These are phyloP conservation scores for Fusarium papillatum DNA, from an alignment of 2,329 filamentous ascomycete species.

Conservation along the genomic window DNA sequence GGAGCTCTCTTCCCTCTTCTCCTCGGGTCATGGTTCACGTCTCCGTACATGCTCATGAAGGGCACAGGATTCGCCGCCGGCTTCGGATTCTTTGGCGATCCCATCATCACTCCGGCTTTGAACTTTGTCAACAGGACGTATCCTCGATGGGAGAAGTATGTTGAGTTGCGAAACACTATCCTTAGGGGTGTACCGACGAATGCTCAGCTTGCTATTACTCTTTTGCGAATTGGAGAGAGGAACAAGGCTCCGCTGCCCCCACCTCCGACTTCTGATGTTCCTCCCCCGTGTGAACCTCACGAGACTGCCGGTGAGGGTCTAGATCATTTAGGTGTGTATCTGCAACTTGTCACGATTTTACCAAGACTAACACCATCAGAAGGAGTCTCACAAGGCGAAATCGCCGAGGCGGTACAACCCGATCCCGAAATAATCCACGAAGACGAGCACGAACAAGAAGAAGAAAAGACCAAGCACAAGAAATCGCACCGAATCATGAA, in stretches of 20 bases:
- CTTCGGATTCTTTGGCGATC: constrained; percentile 85
- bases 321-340: constrained; percentile 50
- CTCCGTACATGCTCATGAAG: constrained; percentile 74
- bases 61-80: constrained; percentile 76
- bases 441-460: constrained; percentile 59
- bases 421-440: constrained; percentile 52
- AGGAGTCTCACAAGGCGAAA: constrained; percentile 72
- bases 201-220: constrained; percentile 84
- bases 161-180: constrained; percentile 81
- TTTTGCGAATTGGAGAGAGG: constrained; percentile 85
- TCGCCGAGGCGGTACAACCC: constrained; percentile 71
- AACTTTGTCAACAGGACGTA: constrained; percentile 71
- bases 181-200: constrained; percentile 89
- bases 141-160: constrained; percentile 81
- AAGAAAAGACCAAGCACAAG: constrained; percentile 60
- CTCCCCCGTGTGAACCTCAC: constrained; percentile 56
- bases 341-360: not conserved
- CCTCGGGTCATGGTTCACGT: constrained; percentile 65
- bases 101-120: constrained; percentile 73
- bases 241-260: constrained; percentile 85
- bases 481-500: constrained; percentile 65
- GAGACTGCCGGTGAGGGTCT: constrained; percentile 57
- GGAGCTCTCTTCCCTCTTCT: constrained; percentile 65
- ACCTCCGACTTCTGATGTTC: constrained; percentile 54
- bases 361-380: constrained; percentile 40